Evolutionary conservation across 495 filamentous ascomycete genomes (phyloP).

Genomic region (Astrothelium subdiscretum): DNA sequence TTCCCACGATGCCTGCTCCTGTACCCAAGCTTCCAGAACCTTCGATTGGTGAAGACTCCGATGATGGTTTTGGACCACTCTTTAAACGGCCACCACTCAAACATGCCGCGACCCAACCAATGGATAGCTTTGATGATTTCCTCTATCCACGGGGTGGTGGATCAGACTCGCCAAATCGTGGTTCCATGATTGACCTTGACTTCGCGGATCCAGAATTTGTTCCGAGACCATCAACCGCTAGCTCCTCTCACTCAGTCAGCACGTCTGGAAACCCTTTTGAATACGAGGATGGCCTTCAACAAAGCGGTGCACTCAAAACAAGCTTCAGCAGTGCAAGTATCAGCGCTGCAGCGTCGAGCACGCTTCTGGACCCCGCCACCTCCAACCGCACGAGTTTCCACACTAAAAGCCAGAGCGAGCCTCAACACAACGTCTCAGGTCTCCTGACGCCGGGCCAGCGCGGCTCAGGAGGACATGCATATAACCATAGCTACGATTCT

Average conservation of each 20-base stretch:
- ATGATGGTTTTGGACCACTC: constrained; percentile 13
- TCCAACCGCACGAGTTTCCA: constrained; percentile 4
- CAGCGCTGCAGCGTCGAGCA: background rate
- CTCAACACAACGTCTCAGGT: background rate
- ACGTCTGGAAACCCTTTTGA: constrained; percentile 30
- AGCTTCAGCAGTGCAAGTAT: background rate
- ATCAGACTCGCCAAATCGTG: constrained; percentile 20
- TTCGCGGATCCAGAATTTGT: constrained; percentile 18
- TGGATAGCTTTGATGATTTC: constrained; percentile 23
- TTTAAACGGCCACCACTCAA: constrained; percentile 19
- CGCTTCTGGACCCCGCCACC: background rate
- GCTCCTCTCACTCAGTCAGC: constrained; percentile 22
- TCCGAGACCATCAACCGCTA: constrained; percentile 24
- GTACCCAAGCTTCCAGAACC: constrained; percentile 10
- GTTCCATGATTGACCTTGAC: constrained; percentile 31
- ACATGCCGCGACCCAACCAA: constrained; percentile 24
- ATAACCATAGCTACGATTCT: constrained; percentile 90
- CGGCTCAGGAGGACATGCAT: constrained; percentile 34
- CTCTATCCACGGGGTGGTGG: constrained; percentile 11
- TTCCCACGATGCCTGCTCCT: constrained; percentile 34
- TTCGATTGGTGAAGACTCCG: constrained; percentile 15
- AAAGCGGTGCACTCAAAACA: constrained; percentile 2
- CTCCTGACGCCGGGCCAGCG: constrained; percentile 1
- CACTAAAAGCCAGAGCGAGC: constrained; percentile 4
- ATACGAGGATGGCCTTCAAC: constrained; percentile 22